Evolutionary conservation across 1,139 yeast species (phyloP).

Genomic region (Trichomonascaceae sp.): DNA sequence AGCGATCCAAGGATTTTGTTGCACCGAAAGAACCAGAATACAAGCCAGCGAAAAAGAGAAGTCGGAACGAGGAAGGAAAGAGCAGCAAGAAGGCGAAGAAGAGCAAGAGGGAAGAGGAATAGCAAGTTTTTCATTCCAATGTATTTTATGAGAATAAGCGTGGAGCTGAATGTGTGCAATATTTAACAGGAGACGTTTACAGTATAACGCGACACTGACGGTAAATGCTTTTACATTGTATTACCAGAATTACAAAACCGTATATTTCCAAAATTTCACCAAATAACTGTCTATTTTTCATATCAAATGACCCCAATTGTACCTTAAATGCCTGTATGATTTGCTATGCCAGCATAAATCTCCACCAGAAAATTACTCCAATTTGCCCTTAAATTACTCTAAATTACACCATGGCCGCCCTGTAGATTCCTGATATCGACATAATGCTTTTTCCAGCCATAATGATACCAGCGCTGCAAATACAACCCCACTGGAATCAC

Average conservation of each 20-base stretch:
- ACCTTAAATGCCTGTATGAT: not conserved
- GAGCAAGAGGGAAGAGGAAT: conserved; percentile 4
- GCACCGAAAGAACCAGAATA: conserved; percentile 78
- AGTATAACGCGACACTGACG: too few species aligned
- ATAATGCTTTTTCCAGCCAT: conserved; percentile 67
- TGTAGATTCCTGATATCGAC: conserved; percentile 50
- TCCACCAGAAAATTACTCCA: not conserved
- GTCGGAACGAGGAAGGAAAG: conserved; percentile 10
- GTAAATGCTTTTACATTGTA: too few species aligned
- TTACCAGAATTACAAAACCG: too few species aligned
- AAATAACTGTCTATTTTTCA: too few species aligned
- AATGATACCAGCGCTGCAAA: conserved; percentile 72
- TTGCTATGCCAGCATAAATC: not conserved
- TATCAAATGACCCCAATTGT: too few species aligned
- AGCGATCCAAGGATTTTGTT: conserved; percentile 68
- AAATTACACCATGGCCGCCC: conserved; percentile 39
- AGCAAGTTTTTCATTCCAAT: too few species aligned
- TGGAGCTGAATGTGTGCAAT: too few species aligned
- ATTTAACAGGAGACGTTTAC: too few species aligned
- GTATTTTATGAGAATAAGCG: too few species aligned
- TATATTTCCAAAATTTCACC: not conserved
- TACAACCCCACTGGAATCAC: conserved; percentile 85
- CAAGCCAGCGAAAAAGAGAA: conserved; percentile 16
- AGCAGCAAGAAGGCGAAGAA: conserved; percentile 6
- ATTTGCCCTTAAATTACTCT: conserved; percentile 10